A percentile compares a stretch with the other conserved stretches of the same genome.
Conservation (phyloP, 495 filamentous ascomycete species). For the Neurospora hispaniola region DNA sequence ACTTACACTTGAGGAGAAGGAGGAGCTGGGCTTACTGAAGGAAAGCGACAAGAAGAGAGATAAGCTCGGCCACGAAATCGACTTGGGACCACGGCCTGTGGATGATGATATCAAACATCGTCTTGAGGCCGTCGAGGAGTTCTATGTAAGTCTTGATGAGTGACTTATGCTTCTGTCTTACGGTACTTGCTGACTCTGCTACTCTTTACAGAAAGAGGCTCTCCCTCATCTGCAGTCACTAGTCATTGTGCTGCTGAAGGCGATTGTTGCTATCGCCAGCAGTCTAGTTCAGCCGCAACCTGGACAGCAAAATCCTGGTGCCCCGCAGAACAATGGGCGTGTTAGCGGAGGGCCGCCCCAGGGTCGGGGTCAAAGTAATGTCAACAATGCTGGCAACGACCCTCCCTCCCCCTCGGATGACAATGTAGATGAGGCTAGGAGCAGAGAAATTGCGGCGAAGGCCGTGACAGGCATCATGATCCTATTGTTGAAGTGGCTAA, state of each 20-base stretch:
- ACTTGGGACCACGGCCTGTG: slow-evolving; percentile 42
- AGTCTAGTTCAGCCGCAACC: slow-evolving; percentile 36
- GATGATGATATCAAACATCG: slow-evolving; percentile 49
- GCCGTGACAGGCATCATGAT: slow-evolving; percentile 79
- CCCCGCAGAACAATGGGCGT: slow-evolving; percentile 20
- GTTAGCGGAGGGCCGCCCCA: slow-evolving; percentile 24
- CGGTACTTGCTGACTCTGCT: not conserved
- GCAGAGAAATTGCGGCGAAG: slow-evolving; percentile 79
- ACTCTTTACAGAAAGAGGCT: slow-evolving; percentile 47
- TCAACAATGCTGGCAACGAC: slow-evolving; percentile 24
- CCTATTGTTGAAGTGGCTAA: slow-evolving; percentile 90
- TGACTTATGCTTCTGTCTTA: slow-evolving; percentile 9
- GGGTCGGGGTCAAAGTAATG: slow-evolving; percentile 22
- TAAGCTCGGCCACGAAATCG: slow-evolving; percentile 22
- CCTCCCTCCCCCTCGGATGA: slow-evolving; percentile 40
- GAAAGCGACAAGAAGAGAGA: slow-evolving; percentile 18
- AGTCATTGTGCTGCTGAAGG: slow-evolving; percentile 86
- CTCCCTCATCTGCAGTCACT: slow-evolving; percentile 83
- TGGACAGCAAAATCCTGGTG: slow-evolving; percentile 20
- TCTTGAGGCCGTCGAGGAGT: slow-evolving; percentile 63
- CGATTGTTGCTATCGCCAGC: slow-evolving; percentile 72
- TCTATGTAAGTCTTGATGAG: slow-evolving; percentile 59
- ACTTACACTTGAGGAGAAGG: slow-evolving; percentile 36
- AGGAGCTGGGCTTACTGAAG: slow-evolving; percentile 28
- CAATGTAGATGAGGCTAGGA: slow-evolving; percentile 68